Percentiles rank a stretch among this genome's conserved stretches.
Evolutionary conservation across 495 filamentous ascomycete genomes (phyloP).

Genomic region (Penicillium angulare): DNA sequence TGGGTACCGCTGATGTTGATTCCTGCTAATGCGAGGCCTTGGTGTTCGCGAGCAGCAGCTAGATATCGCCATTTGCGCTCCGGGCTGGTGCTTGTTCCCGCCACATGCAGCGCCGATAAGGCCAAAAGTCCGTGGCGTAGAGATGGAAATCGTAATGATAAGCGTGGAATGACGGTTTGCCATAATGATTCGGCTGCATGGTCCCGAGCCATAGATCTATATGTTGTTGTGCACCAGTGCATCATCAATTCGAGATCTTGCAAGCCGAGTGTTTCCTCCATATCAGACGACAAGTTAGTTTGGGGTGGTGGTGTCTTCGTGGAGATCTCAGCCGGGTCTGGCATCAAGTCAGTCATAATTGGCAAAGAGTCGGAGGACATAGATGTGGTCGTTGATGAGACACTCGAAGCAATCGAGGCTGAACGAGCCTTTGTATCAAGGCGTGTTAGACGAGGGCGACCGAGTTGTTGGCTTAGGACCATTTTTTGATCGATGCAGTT

Average conservation of each 20-base stretch:
- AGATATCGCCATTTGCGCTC: slow-evolving; percentile 25
- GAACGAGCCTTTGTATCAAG: not conserved
- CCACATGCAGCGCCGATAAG: slow-evolving; percentile 47
- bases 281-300: not conserved
- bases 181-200: slow-evolving; percentile 38
- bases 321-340: not conserved
- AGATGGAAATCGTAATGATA: slow-evolving; percentile 43
- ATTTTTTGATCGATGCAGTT: not conserved
- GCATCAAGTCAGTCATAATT: not conserved
- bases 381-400: not conserved
- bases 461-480: not conserved
- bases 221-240: slow-evolving; percentile 46
- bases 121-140: slow-evolving; percentile 52
- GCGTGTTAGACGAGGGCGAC: not conserved
- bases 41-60: slow-evolving; percentile 33
- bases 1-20: slow-evolving; percentile 25
- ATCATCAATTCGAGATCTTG: slow-evolving; percentile 47
- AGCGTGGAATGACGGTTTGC: slow-evolving; percentile 42
- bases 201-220: slow-evolving; percentile 38
- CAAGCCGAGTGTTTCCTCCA: slow-evolving; percentile 5
- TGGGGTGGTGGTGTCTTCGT: not conserved
- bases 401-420: not conserved
- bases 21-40: slow-evolving; percentile 34
- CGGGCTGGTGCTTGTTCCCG: slow-evolving; percentile 12
- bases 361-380: not conserved